These are phyloP conservation scores for Saccharomycopsis sp. DNA, from an alignment of 805 yeast species.

Conservation along the genomic window DNA sequence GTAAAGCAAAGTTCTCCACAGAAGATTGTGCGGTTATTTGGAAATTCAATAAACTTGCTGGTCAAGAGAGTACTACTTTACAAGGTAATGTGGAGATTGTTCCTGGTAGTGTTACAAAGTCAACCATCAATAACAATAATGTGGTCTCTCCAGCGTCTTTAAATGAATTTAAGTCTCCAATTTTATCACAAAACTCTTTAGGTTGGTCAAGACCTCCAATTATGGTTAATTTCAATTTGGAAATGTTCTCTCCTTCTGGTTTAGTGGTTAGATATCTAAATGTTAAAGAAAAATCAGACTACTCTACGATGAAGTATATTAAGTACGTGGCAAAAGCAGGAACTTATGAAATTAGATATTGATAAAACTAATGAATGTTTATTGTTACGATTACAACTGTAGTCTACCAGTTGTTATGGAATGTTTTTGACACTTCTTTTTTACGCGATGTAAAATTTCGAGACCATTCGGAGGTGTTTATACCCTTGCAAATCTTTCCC, in stretches of 20 bases:
- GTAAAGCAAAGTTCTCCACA: constrained; percentile 59
- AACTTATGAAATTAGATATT: constrained; percentile 68
- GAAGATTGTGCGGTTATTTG: constrained; percentile 58
- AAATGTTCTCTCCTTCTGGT: constrained; percentile 73
- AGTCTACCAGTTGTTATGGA: no score
- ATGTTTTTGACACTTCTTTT: no score
- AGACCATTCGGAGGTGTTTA: no score
- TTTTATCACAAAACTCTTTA: background rate
- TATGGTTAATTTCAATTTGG: constrained; percentile 52
- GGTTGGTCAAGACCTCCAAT: constrained; percentile 71
- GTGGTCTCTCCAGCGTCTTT: constrained; percentile 2
- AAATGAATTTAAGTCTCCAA: constrained; percentile 4
- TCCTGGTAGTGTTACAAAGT: constrained; percentile 22
- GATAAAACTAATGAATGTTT: no score
- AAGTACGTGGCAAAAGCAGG: constrained; percentile 70
- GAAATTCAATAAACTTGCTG: constrained; percentile 60
- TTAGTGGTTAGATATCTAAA: constrained; percentile 61
- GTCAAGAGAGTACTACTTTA: constrained; percentile 52
- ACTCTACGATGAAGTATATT: constrained; percentile 80
- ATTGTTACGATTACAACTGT: no score
- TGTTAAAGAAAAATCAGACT: constrained; percentile 48
- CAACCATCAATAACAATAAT: constrained; percentile 6
- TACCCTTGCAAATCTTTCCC: no score
- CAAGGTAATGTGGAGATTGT: constrained; percentile 40
- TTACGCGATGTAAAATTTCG: no score